These are phyloP conservation scores for Tothia fuscella DNA, from an alignment of 2,329 filamentous ascomycete species.

Conservation along the genomic window DNA sequence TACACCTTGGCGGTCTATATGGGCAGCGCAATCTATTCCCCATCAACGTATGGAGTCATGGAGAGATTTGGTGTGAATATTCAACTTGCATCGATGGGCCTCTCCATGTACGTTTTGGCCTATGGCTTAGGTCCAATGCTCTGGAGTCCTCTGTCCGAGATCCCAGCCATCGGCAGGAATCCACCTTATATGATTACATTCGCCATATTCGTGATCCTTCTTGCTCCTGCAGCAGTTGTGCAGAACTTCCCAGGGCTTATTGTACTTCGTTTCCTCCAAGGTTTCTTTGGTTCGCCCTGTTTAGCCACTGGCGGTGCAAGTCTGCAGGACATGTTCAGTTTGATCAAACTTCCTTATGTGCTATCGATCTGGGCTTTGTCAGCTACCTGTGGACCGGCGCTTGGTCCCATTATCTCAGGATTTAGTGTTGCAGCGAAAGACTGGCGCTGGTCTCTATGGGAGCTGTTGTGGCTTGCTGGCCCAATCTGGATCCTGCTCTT, in stretches of 20 bases:
- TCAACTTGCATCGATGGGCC: constrained; percentile 42
- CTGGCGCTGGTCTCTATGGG: constrained; percentile 20
- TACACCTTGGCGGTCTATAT: constrained; percentile 51
- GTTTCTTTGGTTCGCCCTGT: constrained; percentile 28
- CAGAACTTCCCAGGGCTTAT: constrained; percentile 52
- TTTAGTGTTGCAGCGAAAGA: constrained; percentile 15
- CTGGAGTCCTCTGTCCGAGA: constrained; percentile 55
- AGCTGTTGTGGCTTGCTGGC: constrained; percentile 18
- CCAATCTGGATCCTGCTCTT: constrained; percentile 17
- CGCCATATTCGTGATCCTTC: constrained; percentile 55
- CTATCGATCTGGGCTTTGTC: constrained; percentile 34
- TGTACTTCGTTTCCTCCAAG: constrained; percentile 34
- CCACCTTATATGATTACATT: constrained; percentile 57
- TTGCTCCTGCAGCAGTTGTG: constrained; percentile 51
- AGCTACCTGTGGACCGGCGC: constrained; percentile 24
- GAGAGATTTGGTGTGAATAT: constrained; percentile 40
- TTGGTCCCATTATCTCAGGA: constrained; percentile 18
- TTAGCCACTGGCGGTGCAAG: constrained; percentile 27
- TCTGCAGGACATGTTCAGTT: constrained; percentile 27
- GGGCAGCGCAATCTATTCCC: constrained; percentile 40
- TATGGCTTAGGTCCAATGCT: constrained; percentile 51
- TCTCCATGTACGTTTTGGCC: constrained; percentile 52
- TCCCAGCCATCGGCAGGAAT: constrained; percentile 55
- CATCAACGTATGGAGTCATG: constrained; percentile 35
- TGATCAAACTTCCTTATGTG: constrained; percentile 33